These are phyloP conservation scores for Carpinus fangiana DNA, from an alignment of 306 rosid genomes.

Conservation along the genomic window DNA sequence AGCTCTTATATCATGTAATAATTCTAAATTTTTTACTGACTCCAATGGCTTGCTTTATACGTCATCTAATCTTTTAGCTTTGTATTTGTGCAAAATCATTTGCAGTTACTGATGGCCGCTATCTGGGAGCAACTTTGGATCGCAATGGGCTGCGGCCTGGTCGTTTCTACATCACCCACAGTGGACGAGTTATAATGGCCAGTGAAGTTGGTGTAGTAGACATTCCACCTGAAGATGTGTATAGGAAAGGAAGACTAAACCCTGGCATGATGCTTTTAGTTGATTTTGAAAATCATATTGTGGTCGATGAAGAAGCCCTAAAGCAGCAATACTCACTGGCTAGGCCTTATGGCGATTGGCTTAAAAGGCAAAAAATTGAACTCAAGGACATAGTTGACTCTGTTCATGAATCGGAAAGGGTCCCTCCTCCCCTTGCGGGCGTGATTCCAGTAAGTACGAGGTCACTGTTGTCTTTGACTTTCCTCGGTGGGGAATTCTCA, in stretches of 20 bases:
- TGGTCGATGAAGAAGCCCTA: constrained; percentile 93
- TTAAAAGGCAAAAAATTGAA: constrained; percentile 80
- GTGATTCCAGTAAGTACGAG: constrained; percentile 62
- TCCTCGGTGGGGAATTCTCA: constrained; percentile 17
- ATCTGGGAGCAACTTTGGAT: constrained; percentile 98
- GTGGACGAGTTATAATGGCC: constrained; percentile 96
- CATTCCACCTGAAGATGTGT: constrained; percentile 84
- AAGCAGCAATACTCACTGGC: constrained; percentile 88
- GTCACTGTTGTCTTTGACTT: constrained; percentile 3
- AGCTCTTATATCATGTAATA: constrained; percentile 92
- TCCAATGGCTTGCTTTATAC: not conserved
- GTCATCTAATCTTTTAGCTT: not conserved
- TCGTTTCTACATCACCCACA: constrained; percentile 92
- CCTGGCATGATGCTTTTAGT: constrained; percentile 99
- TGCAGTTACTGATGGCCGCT: constrained; percentile 97
- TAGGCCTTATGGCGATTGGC: constrained; percentile 93
- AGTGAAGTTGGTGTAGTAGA: constrained; percentile 99
- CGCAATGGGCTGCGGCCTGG: constrained; percentile 97
- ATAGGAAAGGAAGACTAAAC: constrained; percentile 90
- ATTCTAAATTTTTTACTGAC: not conserved
- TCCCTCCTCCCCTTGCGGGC: constrained; percentile 73
- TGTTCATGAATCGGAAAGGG: constrained; percentile 63
- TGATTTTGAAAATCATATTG: constrained; percentile 89
- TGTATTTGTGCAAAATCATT: constrained; percentile 1
- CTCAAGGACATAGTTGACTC: constrained; percentile 76